Base-by-base conservation (phyloP, 177 flowering plant genomes). In the Tripterygium wilfordii region DNA sequence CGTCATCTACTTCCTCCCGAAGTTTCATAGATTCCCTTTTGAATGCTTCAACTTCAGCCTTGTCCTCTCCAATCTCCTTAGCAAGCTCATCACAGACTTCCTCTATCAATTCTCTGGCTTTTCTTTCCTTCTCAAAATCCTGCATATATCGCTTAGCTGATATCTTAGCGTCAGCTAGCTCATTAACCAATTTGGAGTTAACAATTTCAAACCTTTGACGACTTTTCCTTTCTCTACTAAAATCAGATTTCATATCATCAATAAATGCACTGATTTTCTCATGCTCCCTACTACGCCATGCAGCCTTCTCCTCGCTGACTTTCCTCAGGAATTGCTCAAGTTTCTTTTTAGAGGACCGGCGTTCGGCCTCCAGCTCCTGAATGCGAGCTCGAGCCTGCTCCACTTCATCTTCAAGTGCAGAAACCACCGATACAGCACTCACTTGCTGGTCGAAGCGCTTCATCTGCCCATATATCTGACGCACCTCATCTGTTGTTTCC, bases 261-360 rank as follows among this genome's bases (percentile, higher is more conserved):
- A 88, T 74, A 30, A 78, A 53, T 25, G 70, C 76, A 22, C 83
- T 74, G 37, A 82, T 60, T 63, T 87, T 94, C 67, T 83, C 92
- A 51, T 78, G 96, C 64, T 83, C 95, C 65, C 85, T 74, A 47
- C 78, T 79, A 37, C 91, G 66, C 98, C 98, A 92, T 22, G 77
- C 51, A 1, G 85, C 78, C 57, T 62, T 78, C 64, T 94, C 97
- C 55, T 94, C 96, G 25, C 82, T 70, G 10, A 87, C 69, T 63
- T 89, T 94, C 68, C 56, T 72, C 64, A 89, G 60, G 66, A 89
- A 87, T 43, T 85, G 86, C 57, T 87, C 92, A 17, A 87, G 62
- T 67, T 89, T 94, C 81, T 84, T 88, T 58, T 84, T 88, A 41
- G 85, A 79, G 36, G 83, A 71, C 25, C 64, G 66, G 4, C 78